Percentiles rank a stretch among this genome's conserved stretches.
These are phyloP conservation scores for Fragaria vesca DNA, from an alignment of 306 rosid species.

Conservation along the genomic window DNA sequence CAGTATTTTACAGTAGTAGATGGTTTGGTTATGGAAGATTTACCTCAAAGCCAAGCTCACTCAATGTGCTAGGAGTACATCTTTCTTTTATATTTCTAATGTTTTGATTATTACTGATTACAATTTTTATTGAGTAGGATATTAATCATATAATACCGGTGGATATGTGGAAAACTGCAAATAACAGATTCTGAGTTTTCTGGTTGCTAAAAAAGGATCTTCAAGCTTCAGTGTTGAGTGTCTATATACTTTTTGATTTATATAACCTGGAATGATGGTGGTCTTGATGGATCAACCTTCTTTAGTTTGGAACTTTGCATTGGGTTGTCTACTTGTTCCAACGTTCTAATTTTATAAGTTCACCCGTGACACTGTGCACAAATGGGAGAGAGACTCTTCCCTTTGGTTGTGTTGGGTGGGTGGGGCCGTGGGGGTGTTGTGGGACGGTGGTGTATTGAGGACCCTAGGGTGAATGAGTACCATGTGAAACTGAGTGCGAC, in stretches of 20 bases:
- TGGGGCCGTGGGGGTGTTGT: conserved; percentile 22
- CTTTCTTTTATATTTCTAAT: too few relatives aligned
- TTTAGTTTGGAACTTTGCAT: neutral
- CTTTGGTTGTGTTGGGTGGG: neutral
- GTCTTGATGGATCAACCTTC: conserved; percentile 22
- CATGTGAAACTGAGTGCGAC: conserved; percentile 31
- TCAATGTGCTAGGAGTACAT: too few relatives aligned
- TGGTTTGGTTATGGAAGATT: too few relatives aligned
- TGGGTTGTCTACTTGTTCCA: conserved; percentile 26
- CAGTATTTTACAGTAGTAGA: too few relatives aligned
- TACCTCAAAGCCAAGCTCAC: too few relatives aligned
- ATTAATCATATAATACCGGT: neutral
- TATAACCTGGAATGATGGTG: neutral
- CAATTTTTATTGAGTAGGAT: neutral
- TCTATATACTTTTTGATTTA: neutral
- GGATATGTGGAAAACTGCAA: neutral
- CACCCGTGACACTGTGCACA: conserved; percentile 32
- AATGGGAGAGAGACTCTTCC: neutral
- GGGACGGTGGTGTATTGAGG: conserved; percentile 43
- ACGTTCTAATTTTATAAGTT: conserved; percentile 41
- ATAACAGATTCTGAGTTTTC: neutral
- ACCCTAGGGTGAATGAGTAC: conserved; percentile 13
- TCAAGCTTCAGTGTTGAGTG: neutral
- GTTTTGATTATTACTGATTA: neutral
- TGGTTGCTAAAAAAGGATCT: conserved; percentile 2